Conservation (phyloP, 495 filamentous ascomycete genomes). For the Tetracladium setigerum region DNA sequence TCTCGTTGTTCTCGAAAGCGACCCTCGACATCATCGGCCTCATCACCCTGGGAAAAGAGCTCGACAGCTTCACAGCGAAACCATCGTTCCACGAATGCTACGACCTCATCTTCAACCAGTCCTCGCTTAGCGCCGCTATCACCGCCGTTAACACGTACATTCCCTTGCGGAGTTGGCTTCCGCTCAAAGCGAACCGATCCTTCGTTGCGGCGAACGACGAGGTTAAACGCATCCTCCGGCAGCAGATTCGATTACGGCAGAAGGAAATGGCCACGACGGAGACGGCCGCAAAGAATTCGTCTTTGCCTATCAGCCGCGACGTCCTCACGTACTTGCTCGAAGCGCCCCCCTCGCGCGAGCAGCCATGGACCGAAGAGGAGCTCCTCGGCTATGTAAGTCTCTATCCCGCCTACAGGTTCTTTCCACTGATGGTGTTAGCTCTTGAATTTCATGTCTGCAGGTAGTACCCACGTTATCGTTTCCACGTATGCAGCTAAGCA, state of each 20-base stretch:
- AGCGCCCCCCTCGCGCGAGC: no score
- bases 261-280: no score
- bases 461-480: no score
- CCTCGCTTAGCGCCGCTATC: constrained; percentile 22
- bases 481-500: no score
- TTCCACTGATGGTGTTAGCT: no score
- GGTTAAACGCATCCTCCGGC: constrained; percentile 23
- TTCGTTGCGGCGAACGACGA: constrained; percentile 17
- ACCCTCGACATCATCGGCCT: constrained; percentile 68
- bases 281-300: no score
- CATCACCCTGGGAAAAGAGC: constrained; percentile 60
- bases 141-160: constrained; percentile 21
- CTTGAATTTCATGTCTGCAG: constrained; percentile 65
- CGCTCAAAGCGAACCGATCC: constrained; percentile 21
- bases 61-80: constrained; percentile 48
- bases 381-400: constrained; percentile 55
- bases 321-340: no score
- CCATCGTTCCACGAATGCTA: no score
- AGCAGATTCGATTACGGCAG: constrained; percentile 56
- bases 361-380: no score
- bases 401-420: constrained; percentile 45
- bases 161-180: constrained; percentile 21
- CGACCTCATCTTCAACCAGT: constrained; percentile 16
- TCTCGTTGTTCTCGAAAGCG: neutral
- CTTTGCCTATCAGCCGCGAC: no score